Evolutionary conservation across 148 eudicot genomes (phyloP), one percentile per base, ranked within the genome.

Genomic region (Amaranthus palmeri): DNA sequence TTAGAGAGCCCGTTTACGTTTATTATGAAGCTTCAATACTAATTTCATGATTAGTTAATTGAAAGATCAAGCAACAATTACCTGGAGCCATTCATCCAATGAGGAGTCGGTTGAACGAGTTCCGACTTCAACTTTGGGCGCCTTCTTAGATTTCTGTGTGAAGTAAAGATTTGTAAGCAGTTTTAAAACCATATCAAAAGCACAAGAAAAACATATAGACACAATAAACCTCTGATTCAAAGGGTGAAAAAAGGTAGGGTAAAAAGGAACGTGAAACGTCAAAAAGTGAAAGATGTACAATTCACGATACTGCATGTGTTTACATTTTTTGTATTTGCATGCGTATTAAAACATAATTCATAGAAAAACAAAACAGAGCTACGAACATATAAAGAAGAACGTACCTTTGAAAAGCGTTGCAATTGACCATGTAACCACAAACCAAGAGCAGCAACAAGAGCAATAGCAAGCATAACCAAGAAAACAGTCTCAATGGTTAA

Each of bases 31-130:
- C 15, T 57, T 10, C 61, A 17, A 25, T 25, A 25, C 36, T 25
- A 25, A 1, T 25, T 25, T 25, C 36, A 25, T 25, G 36, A 25
- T 25, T 25, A 25, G 36, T 25, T 25, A 25, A 25, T 25, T 25
- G 36, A 25, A 25, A 25, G 36, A 25, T 25, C 17, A 50, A 51
- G 65, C 54, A 12, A 67, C 15, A 65, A 72, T 80, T 17, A 95
- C 99, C 96, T 95, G 83, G 71, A 95, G 83, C 99, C 97, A 95
- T 81, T 95, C 99, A 73, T 95, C 97, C 88, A 87, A 81, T 3
- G 99, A 89, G 50, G 90, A 81, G 78, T 95, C 90, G 10, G 86
- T 87, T 58, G 93, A 82, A 45, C 89, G 87, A 36, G 99, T 95
- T 81, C 99, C 97, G 70, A 90, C 96, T 81, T 95, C 99, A 75